A percentile compares a stretch with the other conserved stretches of the same genome.
phyloP scores from a whole-genome alignment of 345 rosid genomes.

The thale cress (Arabidopsis thaliana) region TAIR10.1 NC_003070.9:4278001-4278500 shows the following conservation, averaged over 20 bases:
- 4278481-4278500: slow-evolving; percentile 64
- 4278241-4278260: slow-evolving; percentile 14
- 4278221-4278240: slow-evolving; percentile 93
- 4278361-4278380: slow-evolving; percentile 82
- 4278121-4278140: background rate
- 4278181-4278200: slow-evolving; percentile 15
- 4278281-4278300: background rate
- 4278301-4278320: slow-evolving; percentile 78
- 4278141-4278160: background rate
- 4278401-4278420: slow-evolving; percentile 65
- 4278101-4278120: slow-evolving; percentile 8
- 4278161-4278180: slow-evolving; percentile 16
- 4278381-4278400: slow-evolving; percentile 70
- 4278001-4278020: too few relatives aligned
- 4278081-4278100: background rate
- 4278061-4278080: background rate
- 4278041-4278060: slow-evolving; percentile 1
- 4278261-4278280: slow-evolving; percentile 17
- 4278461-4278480: slow-evolving; percentile 83
- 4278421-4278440: slow-evolving; percentile 77
- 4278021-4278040: background rate
- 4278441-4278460: slow-evolving; percentile 98
- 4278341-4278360: slow-evolving; percentile 81
- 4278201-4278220: slow-evolving; percentile 66
- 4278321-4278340: slow-evolving; percentile 99